Base-by-base conservation (phyloP, 345 rosid species). In the Adansonia digitata region DNA sequence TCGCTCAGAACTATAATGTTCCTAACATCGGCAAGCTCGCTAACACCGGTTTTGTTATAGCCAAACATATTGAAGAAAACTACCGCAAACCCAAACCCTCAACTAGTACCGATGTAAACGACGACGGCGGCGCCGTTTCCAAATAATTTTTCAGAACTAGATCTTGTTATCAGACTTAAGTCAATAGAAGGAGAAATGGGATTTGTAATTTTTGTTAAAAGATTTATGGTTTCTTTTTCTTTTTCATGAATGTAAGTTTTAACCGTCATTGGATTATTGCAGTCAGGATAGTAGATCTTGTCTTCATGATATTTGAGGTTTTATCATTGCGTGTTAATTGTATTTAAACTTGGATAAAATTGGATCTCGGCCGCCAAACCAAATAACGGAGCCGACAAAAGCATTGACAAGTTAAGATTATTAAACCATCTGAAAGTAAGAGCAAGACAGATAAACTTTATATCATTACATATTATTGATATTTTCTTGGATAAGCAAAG, bases 1-100 rank as follows among this genome's bases (percentile, higher is more conserved):
- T 78, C 7, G 83, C 85, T 34, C 87, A 81, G 80, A 81, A 76
- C 77, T 82, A 85, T 56, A 34, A 72, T 60, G 77, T 79, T 65
- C 78, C 83, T 2, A 73, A 71, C 73, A 27, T 82, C 46, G 59
- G 17, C 55, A 81, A 74, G 27, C 78, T 77, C 77, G 57, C 75
- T 34, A 53, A 67, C 24, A 13, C 83, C 8, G 78, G 82, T 74
- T 29, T 70, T 61, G 71, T 60, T 69, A 56, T 40, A 53, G 85
- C 78, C 76, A 80, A 77, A 72, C 75, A 75, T 49, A 43, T 64
- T 13, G 80, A 81, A 74, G 82, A 84, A 74, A 67, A 69, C 6
- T 71, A 77, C 22, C 80, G 85, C 71, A 80, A 79, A 27, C 84
- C 84, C 71, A 80, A 79, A 27, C 84, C 84, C 34, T 31, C 18